Evolutionary conservation across 1,284 basidiomycete species (phyloP).

Genomic region (Sporisorium reilianum): DNA sequence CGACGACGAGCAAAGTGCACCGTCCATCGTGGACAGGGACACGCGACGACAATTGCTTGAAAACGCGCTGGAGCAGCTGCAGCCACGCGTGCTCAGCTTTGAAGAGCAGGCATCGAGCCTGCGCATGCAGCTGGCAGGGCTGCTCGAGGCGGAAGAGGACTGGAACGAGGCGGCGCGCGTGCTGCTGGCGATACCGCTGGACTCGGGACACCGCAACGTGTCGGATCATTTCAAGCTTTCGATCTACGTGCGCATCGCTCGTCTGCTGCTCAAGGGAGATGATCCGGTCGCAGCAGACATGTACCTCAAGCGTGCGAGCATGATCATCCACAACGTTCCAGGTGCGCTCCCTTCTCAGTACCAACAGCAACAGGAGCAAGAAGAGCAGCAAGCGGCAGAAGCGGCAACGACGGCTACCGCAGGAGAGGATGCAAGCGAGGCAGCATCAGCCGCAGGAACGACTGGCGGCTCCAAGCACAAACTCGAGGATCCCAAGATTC

Average conservation of each 20-base stretch:
- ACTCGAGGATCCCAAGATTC: conserved; percentile 43
- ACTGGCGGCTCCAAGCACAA: conserved; percentile 12
- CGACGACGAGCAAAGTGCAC: conserved; percentile 27
- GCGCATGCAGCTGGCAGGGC: conserved; percentile 85
- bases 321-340: conserved; percentile 77
- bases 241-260: conserved; percentile 92
- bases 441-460: conserved; percentile 4
- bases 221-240: conserved; percentile 87
- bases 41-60: conserved; percentile 75
- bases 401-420: not conserved
- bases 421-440: not conserved
- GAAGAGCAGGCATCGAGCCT: conserved; percentile 91
- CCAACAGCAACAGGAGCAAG: conserved; percentile 18
- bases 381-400: not conserved
- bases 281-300: conserved; percentile 93
- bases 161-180: conserved; percentile 92
- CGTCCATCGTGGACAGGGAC: conserved; percentile 50
- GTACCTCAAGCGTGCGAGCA: conserved; percentile 94
- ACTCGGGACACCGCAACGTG: conserved; percentile 83
- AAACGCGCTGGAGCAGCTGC: conserved; percentile 78
- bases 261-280: conserved; percentile 93
- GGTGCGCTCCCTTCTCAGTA: conserved; percentile 45
- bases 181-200: conserved; percentile 88
- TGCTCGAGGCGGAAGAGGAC: conserved; percentile 89
- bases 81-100: conserved; percentile 84